phyloP scores from a whole-genome alignment of 495 filamentous ascomycete species.

The Penicillium tannophilum region DNA sequence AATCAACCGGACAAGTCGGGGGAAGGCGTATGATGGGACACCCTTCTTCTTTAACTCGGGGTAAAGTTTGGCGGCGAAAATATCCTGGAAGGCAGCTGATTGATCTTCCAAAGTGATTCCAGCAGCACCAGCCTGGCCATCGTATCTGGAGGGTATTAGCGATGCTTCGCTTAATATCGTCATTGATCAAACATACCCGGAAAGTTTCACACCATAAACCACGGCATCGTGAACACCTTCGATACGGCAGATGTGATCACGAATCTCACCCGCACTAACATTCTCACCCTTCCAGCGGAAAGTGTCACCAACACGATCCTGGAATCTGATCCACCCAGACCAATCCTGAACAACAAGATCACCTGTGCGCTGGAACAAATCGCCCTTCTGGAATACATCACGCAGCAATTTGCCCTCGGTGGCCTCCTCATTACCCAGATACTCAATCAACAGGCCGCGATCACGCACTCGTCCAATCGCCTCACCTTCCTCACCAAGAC shows the following conservation, averaged over 20 bases:
- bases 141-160: constrained; percentile 38
- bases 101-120: constrained; percentile 48
- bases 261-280: constrained; percentile 74
- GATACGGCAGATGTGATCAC: constrained; percentile 51
- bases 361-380: constrained; percentile 83
- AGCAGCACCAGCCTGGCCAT: constrained; percentile 55
- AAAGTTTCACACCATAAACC: constrained; percentile 53
- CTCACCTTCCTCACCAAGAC: constrained; percentile 72
- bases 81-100: constrained; percentile 30
- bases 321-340: constrained; percentile 76
- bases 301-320: constrained; percentile 90
- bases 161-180: not conserved
- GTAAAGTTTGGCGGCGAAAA: constrained; percentile 42
- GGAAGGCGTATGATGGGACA: constrained; percentile 52
- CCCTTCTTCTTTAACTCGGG: constrained; percentile 47
- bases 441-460: constrained; percentile 71
- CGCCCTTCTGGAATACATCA: constrained; percentile 77
- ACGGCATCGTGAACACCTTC: constrained; percentile 50
- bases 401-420: constrained; percentile 77
- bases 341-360: constrained; percentile 74
- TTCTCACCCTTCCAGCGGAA: constrained; percentile 97
- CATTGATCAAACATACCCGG: constrained; percentile 30
- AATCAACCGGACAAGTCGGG: constrained; percentile 50
- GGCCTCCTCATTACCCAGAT: constrained; percentile 73
- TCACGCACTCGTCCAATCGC: constrained; percentile 70